A percentile compares a stretch with the other conserved stretches of the same genome.
Conservation (phyloP, 768 basidiomycete genomes). For the Pleurotus tuber-regium region DNA sequence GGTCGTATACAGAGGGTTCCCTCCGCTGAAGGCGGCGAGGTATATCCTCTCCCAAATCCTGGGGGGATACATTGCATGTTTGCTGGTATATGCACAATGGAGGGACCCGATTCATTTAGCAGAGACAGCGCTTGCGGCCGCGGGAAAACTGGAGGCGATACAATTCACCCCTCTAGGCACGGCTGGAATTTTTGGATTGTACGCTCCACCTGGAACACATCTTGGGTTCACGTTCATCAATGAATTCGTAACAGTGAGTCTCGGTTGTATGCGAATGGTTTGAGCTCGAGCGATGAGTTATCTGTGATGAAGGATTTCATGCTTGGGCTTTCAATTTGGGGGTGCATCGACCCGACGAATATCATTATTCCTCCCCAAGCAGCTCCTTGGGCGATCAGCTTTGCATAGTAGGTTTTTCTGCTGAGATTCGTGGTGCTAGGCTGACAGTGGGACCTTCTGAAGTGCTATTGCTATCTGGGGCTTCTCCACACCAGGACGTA, state of each 20-base stretch:
- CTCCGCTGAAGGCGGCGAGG: constrained; percentile 49
- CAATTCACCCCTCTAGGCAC: constrained; percentile 40
- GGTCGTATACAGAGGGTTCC: constrained; percentile 53
- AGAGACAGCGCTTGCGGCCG: constrained; percentile 29
- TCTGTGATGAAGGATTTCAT: constrained; percentile 36
- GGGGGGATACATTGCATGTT: constrained; percentile 61
- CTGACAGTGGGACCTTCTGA: neutral
- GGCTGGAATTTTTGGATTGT: constrained; percentile 54
- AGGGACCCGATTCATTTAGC: constrained; percentile 40
- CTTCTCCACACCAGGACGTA: constrained; percentile 49
- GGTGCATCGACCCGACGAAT: constrained; percentile 56
- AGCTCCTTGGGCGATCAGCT: constrained; percentile 50
- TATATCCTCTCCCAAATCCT: constrained; percentile 67
- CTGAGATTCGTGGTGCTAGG: neutral
- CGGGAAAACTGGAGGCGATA: constrained; percentile 21
- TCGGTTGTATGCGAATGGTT: neutral
- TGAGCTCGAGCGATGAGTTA: neutral
- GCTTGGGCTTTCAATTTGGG: constrained; percentile 51
- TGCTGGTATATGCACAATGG: constrained; percentile 63
- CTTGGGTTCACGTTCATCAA: constrained; percentile 48
- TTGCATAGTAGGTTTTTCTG: constrained; percentile 51
- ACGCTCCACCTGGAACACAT: constrained; percentile 40
- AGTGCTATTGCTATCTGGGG: constrained; percentile 64
- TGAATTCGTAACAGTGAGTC: constrained; percentile 53
- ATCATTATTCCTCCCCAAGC: constrained; percentile 49